phyloP scores from a whole-genome alignment of 208 protist species.

The Crithidia fasciculata region DNA sequence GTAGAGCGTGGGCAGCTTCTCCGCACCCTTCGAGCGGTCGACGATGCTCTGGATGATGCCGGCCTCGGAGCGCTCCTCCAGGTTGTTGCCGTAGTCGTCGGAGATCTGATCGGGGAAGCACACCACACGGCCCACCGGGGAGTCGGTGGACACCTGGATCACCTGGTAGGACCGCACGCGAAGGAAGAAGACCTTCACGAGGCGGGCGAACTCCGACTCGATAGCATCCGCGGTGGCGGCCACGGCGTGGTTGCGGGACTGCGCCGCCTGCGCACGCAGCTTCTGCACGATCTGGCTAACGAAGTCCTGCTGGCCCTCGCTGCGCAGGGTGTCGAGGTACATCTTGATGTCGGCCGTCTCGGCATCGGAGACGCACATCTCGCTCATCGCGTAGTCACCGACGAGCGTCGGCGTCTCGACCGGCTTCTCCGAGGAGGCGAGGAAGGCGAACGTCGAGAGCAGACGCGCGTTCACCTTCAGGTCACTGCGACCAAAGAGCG shows the following conservation, averaged over 20 bases:
- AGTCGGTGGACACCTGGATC: constrained; percentile 35
- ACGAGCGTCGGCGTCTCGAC: constrained; percentile 37
- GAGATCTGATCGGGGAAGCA: constrained; percentile 52
- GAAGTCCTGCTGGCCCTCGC: constrained; percentile 30
- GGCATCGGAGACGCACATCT: constrained; percentile 55
- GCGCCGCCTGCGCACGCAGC: constrained; percentile 24
- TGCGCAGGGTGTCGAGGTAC: constrained; percentile 38
- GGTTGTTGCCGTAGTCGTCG: constrained; percentile 69
- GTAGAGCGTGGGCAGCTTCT: constrained; percentile 43
- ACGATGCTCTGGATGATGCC: constrained; percentile 45
- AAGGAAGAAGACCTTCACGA: constrained; percentile 53
- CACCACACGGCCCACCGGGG: constrained; percentile 41
- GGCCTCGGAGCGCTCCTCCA: constrained; percentile 50
- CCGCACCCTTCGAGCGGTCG: constrained; percentile 14
- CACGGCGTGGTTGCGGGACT: constrained; percentile 23
- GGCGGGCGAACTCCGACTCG: constrained; percentile 44
- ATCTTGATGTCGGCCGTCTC: constrained; percentile 40
- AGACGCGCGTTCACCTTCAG: constrained; percentile 40
- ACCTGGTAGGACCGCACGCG: constrained; percentile 49
- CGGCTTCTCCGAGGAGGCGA: constrained; percentile 46
- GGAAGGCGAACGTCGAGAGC: constrained; percentile 35
- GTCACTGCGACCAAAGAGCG: constrained; percentile 39
- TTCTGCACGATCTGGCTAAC: constrained; percentile 37
- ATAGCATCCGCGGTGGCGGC: constrained; percentile 38
- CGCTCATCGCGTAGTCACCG: constrained; percentile 51